phyloP scores from a whole-genome alignment of 352 stramenopile species.

The Phytophthora pseudosyringae region DNA sequence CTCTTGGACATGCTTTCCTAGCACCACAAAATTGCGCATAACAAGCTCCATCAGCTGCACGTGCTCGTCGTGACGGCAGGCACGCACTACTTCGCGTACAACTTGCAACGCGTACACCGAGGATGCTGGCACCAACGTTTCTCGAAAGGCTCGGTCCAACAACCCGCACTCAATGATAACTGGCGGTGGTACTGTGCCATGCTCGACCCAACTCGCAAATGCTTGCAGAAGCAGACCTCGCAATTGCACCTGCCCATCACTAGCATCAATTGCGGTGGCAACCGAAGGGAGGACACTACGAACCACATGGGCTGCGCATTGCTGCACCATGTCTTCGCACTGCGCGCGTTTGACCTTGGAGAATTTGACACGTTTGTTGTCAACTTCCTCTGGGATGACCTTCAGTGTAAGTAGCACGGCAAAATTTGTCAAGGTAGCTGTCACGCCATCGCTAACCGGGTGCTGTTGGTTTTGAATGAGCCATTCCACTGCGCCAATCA shows the following conservation, averaged over 20 bases:
- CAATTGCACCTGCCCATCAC: conserved; percentile 50
- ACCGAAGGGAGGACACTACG: conserved; percentile 66
- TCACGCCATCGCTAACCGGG: conserved; percentile 47
- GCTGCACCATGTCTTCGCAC: conserved; percentile 74
- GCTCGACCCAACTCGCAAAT: conserved; percentile 81
- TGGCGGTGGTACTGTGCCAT: conserved; percentile 54
- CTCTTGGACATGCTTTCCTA: conserved; percentile 66
- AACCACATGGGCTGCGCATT: conserved; percentile 65
- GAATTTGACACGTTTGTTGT: conserved; percentile 85
- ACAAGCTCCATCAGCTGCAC: conserved; percentile 81
- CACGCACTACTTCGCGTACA: conserved; percentile 74
- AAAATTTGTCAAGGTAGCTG: conserved; percentile 70
- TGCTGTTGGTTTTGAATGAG: conserved; percentile 74
- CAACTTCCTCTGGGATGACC: conserved; percentile 78
- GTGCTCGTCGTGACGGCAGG: conserved; percentile 58
- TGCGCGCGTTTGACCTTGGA: conserved; percentile 65
- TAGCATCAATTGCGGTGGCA: conserved; percentile 60
- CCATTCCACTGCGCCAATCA: conserved; percentile 76
- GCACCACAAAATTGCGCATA: conserved; percentile 80
- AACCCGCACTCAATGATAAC: conserved; percentile 71
- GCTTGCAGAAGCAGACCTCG: conserved; percentile 64
- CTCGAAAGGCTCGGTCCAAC: conserved; percentile 64
- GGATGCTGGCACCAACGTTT: conserved; percentile 46
- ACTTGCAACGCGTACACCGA: conserved; percentile 60
- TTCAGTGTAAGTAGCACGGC: conserved; percentile 78